Evolutionary conservation across 345 rosid species (phyloP), one percentile per base, ranked within the genome.

Genomic region (Mercurialis annua): DNA sequence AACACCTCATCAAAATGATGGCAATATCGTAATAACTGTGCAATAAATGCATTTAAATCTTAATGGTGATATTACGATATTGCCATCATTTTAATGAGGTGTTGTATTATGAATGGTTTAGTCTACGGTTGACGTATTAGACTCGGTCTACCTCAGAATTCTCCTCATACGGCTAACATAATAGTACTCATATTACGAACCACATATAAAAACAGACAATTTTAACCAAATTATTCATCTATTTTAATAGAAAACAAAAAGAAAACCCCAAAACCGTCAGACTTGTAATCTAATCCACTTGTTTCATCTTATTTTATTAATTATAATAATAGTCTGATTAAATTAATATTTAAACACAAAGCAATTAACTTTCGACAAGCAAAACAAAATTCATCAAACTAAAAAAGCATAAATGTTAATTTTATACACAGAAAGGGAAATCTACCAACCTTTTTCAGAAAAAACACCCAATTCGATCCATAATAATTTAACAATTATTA

Each of bases 241-340:
- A 27, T 5, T 48, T 15, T 48, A 62, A 9, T n/a, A 9, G n/a
- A n/a, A n/a, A n/a, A 44, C 15, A 30, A 51, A 15, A 12, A 18
- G 24, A 50, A 61, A 65, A 68, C 66, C 59, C 44, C 49, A 26
- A 18, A 18, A 42, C 48, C 76, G 72, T 72, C 78, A n/a, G 84
- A 81, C 81, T 72, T 71, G 0, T 5, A 31, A 38, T 43, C 71
- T 48, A 69, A 77, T 57, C 63, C 75, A 66, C 73, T 24, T n/a
- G 46, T 10, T 38, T 18, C 7, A 1, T 26, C 14, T 5, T 23
- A n/a, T n/a, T 18, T 59, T 8, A n/a, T 16, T 55, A 18, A 6
- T 29, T 16, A 24, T 23, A 52, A 55, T 29, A 9, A 9, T 36
- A 36, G 40, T 36, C 40, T 36, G 9, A 3, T 36, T 36, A 3